Evolutionary conservation across 345 rosid genomes (phyloP).

Genomic region (Syzygium grande): DNA sequence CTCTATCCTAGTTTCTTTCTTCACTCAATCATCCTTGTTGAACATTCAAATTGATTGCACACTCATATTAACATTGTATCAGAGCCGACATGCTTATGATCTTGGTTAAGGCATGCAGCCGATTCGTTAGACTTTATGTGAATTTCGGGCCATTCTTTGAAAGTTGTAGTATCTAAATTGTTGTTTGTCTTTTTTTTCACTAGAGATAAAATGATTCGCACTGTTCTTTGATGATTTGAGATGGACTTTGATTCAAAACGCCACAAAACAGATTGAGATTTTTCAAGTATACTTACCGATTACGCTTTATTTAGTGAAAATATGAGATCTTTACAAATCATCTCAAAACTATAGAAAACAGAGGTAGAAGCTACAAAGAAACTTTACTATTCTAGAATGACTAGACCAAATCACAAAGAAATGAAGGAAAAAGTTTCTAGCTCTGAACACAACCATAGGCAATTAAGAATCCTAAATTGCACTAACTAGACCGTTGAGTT

Average conservation of each 20-base stretch:
- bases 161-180: background rate
- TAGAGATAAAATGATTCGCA: background rate
- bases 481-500: slow-evolving; percentile 7
- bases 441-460: slow-evolving; percentile 27
- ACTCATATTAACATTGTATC: background rate
- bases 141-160: background rate
- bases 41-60: background rate
- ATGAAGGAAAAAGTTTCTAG: background rate
- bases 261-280: background rate
- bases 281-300: background rate
- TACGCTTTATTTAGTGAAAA: too few relatives aligned
- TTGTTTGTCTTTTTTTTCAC: background rate
- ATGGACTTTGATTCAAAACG: background rate
- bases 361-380: background rate
- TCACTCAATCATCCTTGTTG: background rate
- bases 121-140: background rate
- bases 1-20: background rate
- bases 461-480: slow-evolving; percentile 10
- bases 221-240: background rate
- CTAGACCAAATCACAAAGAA: background rate
- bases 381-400: background rate
- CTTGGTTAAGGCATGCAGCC: background rate
- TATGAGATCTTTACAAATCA: background rate
- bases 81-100: background rate
- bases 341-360: background rate